Base-by-base conservation (phyloP, 179 eudicot genomes). In the Beta corolliflora region DNA sequence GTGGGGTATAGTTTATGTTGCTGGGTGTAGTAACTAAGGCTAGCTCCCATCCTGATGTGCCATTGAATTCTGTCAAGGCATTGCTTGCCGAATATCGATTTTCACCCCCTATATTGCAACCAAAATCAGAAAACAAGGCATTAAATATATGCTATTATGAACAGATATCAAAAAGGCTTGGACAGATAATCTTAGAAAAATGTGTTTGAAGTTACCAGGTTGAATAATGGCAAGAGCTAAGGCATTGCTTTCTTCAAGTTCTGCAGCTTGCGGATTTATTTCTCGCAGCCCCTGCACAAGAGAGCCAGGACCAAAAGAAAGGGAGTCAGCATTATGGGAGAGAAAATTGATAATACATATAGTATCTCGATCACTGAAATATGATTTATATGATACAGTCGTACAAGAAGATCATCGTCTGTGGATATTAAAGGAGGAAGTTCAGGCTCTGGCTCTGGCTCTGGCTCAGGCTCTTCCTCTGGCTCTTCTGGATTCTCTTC, bases 1-100 rank as follows among this genome's bases (percentile, higher is more conserved):
- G 81, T 48, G 31, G 81, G 84, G 84, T 71, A 61, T 77, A 88
- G 63, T 46, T 84, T 59, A 83, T 80, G 84, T 85, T 91, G 88
- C 96, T 93, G n/a, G 98, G 98, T 31, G 92, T 80, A 14, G 93
- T 92, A 75, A 97, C 99, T 46, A 97, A 85, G 46, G 99, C 97
- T 70, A 94, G 84, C 85, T 97, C 99, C 99, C 99, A 97, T 79
- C 99, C 99, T 63, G 93, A 87, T 70, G 92, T 86, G 41, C 88
- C 93, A 64, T 25, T 58, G 77, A 91, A 87, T 70, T 90, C 92
- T 54, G 78, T 81, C 88, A 88, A 90, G 7, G 83, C 88, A 23
- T 77, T 83, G 83, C 77, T 87, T 45, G 85, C 21, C 36, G 94
- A 73, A 79, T 76, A 77, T 76, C 66, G 87, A 64, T 87, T 79